Evolutionary conservation across 1,284 basidiomycete genomes (phyloP).

Genomic region (Sporisorium graminicola): DNA sequence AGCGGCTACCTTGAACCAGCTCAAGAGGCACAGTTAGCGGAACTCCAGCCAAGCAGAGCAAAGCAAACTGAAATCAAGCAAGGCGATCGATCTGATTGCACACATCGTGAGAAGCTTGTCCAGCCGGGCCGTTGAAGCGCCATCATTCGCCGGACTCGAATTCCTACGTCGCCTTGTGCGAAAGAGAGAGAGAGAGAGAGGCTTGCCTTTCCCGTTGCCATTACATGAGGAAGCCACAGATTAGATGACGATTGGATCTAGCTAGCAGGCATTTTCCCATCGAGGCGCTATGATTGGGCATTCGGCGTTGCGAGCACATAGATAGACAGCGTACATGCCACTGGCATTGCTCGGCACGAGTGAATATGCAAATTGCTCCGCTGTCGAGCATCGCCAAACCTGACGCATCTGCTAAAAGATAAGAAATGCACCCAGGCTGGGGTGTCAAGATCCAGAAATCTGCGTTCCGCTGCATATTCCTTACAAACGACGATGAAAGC

Average conservation of each 20-base stretch:
- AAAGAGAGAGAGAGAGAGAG: not conserved
- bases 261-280: not conserved
- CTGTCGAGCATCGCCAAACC: constrained; percentile 1
- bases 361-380: not conserved
- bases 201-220: not conserved
- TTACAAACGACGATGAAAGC: not conserved
- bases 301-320: constrained; percentile 31
- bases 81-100: constrained; percentile 1
- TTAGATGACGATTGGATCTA: constrained; percentile 9
- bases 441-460: not conserved
- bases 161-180: not conserved
- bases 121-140: not conserved
- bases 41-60: not conserved
- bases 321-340: not conserved
- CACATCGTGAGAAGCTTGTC: not conserved
- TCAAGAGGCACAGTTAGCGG: not conserved
- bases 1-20: not conserved
- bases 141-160: constrained; percentile 2
- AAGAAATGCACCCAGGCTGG: constrained; percentile 7
- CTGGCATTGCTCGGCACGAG: not conserved
- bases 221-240: not conserved
- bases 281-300: constrained; percentile 15
- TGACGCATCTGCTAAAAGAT: constrained; percentile 10
- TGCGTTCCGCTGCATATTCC: not conserved
- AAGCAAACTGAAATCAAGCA: not conserved